A percentile compares a stretch with the other conserved stretches of the same genome.
phyloP scores from a whole-genome alignment of 352 stramenopile species.

The Globisporangium iwayamae region DNA sequence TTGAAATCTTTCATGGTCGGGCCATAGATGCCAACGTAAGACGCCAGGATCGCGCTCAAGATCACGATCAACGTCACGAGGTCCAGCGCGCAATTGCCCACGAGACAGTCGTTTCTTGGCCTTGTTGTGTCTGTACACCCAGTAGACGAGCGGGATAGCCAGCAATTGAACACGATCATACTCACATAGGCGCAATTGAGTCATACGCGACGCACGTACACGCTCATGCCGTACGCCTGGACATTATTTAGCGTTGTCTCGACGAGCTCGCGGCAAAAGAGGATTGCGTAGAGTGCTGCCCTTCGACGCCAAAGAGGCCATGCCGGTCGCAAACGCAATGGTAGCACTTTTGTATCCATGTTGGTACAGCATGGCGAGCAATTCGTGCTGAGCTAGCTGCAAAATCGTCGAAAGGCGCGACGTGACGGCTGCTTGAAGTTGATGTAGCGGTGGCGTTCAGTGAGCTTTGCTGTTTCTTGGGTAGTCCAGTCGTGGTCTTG shows the following conservation, averaged over 20 bases:
- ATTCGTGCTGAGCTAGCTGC: neutral
- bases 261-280: constrained; percentile 19
- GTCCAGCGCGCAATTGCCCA: constrained; percentile 18
- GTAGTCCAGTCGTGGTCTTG: neutral
- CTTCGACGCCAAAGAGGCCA: constrained; percentile 19
- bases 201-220: constrained; percentile 7
- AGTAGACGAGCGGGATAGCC: constrained; percentile 17
- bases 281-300: constrained; percentile 14
- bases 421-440: neutral
- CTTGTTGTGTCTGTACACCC: neutral
- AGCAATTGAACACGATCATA: constrained; percentile 23
- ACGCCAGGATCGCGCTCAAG: constrained; percentile 6
- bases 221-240: constrained; percentile 28
- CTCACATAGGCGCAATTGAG: constrained; percentile 17
- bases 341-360: too few species aligned
- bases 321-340: neutral
- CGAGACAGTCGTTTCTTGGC: constrained; percentile 15
- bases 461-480: neutral
- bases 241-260: constrained; percentile 22
- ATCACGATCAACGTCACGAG: constrained; percentile 19
- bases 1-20: neutral
- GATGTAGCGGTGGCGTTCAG: neutral
- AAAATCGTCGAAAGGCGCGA: neutral
- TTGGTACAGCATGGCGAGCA: too few species aligned
- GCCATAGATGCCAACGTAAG: constrained; percentile 17